These are phyloP conservation scores for Zygoascus flipseniorum DNA, from an alignment of 805 yeast species.

Conservation along the genomic window DNA sequence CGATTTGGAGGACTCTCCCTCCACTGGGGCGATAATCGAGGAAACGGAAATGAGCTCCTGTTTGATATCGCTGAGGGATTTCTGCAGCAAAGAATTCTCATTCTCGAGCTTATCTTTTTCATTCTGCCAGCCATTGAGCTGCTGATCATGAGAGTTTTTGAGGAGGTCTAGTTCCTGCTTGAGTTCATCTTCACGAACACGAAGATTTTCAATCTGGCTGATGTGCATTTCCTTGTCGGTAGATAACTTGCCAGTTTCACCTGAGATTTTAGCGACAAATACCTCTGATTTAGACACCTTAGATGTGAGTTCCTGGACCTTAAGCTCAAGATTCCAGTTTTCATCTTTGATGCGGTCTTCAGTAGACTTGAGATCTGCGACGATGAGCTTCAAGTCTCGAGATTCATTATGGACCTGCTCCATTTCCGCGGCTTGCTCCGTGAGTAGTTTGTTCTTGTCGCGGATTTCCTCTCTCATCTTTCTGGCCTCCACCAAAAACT, in stretches of 20 bases:
- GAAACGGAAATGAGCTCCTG: slow-evolving; percentile 12
- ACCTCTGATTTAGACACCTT: slow-evolving; percentile 19
- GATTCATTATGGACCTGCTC: slow-evolving; percentile 15
- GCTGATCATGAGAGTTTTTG: slow-evolving; percentile 19
- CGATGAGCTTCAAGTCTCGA: slow-evolving; percentile 15
- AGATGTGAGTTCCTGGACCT: slow-evolving; percentile 24
- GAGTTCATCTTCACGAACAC: slow-evolving; percentile 23
- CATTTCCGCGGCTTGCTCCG: slow-evolving; percentile 12
- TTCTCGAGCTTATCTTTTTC: slow-evolving; percentile 18
- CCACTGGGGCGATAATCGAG: background rate
- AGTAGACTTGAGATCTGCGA: slow-evolving; percentile 15
- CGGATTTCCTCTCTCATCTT: slow-evolving; percentile 19
- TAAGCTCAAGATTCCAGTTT: slow-evolving; percentile 31
- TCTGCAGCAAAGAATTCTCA: slow-evolving; percentile 18
- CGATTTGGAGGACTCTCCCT: background rate
- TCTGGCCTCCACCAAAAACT: slow-evolving; percentile 28
- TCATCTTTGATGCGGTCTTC: slow-evolving; percentile 27
- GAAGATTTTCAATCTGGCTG: slow-evolving; percentile 24
- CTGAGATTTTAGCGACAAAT: slow-evolving; percentile 17
- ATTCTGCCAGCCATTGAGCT: slow-evolving; percentile 15
- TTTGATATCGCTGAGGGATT: slow-evolving; percentile 15
- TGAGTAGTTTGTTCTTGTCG: slow-evolving; percentile 15
- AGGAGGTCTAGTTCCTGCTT: slow-evolving; percentile 17
- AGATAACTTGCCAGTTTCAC: slow-evolving; percentile 18
- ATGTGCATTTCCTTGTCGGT: slow-evolving; percentile 18